These are phyloP conservation scores for Rozella allomycis DNA, from an alignment of 371 early-diverging fungal genomes.

Conservation along the genomic window DNA sequence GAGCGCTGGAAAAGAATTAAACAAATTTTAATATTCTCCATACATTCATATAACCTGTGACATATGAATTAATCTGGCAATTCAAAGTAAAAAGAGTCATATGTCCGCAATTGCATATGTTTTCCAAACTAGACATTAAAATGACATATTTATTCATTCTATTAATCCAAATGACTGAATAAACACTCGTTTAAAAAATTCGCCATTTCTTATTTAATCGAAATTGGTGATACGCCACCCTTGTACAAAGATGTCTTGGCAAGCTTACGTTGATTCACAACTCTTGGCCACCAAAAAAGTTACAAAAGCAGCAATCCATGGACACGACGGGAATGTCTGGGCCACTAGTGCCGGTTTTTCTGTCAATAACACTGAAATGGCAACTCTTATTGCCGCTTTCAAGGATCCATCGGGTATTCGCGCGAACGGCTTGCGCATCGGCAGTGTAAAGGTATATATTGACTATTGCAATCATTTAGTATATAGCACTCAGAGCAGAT, in stretches of 20 bases:
- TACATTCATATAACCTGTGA: no score
- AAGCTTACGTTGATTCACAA: constrained; percentile 61
- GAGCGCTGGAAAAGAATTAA: no score
- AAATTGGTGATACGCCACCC: neutral
- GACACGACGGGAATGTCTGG: constrained; percentile 55
- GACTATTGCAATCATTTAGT: constrained; percentile 34
- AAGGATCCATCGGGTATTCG: constrained; percentile 26
- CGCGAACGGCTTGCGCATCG: constrained; percentile 40
- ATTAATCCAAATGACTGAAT: no score
- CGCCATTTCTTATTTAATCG: no score
- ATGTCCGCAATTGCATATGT: no score
- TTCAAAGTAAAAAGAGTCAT: no score
- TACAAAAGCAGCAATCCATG: constrained; percentile 47
- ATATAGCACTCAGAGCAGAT: constrained; percentile 41
- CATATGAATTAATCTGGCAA: no score
- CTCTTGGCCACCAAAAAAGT: constrained; percentile 55
- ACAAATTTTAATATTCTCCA: no score
- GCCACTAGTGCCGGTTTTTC: constrained; percentile 45
- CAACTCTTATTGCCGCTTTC: constrained; percentile 38
- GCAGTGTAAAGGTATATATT: no score
- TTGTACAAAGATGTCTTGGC: constrained; percentile 47
- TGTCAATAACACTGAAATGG: constrained; percentile 33
- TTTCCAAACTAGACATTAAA: no score
- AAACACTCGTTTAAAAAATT: no score
- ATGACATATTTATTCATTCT: no score